phyloP scores from a whole-genome alignment of 495 filamentous ascomycete species.

The Daldinia concentrica region DNA sequence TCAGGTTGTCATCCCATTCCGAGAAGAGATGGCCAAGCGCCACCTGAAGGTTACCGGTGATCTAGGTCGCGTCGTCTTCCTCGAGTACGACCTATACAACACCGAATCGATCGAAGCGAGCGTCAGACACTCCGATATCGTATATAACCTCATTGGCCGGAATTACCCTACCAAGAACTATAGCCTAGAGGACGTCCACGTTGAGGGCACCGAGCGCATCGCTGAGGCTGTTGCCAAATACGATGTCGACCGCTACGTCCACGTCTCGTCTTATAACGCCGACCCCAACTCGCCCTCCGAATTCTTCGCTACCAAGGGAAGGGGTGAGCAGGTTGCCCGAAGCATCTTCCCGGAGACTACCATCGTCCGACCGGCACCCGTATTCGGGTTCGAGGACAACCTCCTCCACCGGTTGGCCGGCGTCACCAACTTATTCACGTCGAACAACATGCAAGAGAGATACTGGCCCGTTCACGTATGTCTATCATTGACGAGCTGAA shows the following conservation, averaged over 20 bases:
- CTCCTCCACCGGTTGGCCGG: constrained; percentile 87
- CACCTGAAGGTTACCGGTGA: constrained; percentile 96
- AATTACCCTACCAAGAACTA: constrained; percentile 99
- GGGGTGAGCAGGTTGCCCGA: constrained; percentile 83
- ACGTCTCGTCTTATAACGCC: constrained; percentile 95
- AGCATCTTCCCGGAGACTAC: constrained; percentile 97
- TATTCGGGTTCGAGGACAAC: constrained; percentile 94
- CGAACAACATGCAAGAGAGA: constrained; percentile 91
- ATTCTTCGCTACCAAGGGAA: constrained; percentile 89
- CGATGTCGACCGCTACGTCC: constrained; percentile 95
- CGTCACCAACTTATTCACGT: constrained; percentile 79
- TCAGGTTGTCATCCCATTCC: constrained; percentile 90
- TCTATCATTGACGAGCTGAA: constrained; percentile 10
- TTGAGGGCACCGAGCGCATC: constrained; percentile 94
- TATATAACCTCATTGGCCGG: constrained; percentile 94
- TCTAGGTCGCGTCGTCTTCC: constrained; percentile 85
- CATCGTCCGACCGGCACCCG: constrained; percentile 91
- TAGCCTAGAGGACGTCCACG: constrained; percentile 87
- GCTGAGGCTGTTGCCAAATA: constrained; percentile 97
- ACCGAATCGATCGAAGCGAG: constrained; percentile 95
- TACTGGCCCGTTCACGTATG: constrained; percentile 92
- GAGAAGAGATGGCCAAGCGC: constrained; percentile 97
- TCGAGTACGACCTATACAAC: constrained; percentile 95
- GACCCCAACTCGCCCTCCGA: constrained; percentile 80
- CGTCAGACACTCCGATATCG: constrained; percentile 94